Base-by-base conservation (phyloP, 345 rosid genomes). In the Theobroma cacao region DNA sequence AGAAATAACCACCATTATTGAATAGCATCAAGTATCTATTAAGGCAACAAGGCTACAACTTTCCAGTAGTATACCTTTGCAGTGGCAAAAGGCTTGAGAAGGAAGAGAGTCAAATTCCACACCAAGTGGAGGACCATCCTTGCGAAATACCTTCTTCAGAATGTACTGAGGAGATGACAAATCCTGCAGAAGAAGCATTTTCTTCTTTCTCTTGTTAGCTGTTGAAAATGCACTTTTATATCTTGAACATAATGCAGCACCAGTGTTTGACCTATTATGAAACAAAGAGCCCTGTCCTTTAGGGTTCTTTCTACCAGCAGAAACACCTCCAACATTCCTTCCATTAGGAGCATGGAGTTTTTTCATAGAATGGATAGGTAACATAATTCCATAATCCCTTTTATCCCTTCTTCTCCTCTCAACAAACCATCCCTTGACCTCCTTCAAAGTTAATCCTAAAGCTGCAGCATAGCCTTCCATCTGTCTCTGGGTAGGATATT, bases 81-180 rank as follows among this genome's bases (percentile, higher is more conserved):
- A 31, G 36, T 31, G 47, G 55, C 9, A 78, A 77, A 78, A 81
- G 36, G 77, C 79, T 78, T 74, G 77, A 58, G 88, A 79, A 43
- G 94, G 93, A 80, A 84, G 87, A 65, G 84, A 83, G 72, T 91
- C 93, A 75, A 96, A 96, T 74, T 88, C 92, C 66, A 53, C 79
- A 80, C 95, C 97, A 72, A 96, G 97, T 4, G 87, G 77, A n/a
- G 99, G 99, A 75, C 98, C 98, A 82, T 96, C 99, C 85, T 94
- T 91, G 41, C 97, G 97, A 55, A 96, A 94, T 65, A 92, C 41
- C 84, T 89, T 96, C 28, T 80, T 82, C 81, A 94, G 76, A 79
- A 96, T 88, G 84, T 87, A 86, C 59, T 82, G 85, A 11, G 98
- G 86, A 79, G 90, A 56, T 58, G 86, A 75, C 83, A 94, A 84